Evolutionary conservation across 2,329 filamentous ascomycete genomes (phyloP).

Genomic region (Sarocladiaceae sp.): DNA sequence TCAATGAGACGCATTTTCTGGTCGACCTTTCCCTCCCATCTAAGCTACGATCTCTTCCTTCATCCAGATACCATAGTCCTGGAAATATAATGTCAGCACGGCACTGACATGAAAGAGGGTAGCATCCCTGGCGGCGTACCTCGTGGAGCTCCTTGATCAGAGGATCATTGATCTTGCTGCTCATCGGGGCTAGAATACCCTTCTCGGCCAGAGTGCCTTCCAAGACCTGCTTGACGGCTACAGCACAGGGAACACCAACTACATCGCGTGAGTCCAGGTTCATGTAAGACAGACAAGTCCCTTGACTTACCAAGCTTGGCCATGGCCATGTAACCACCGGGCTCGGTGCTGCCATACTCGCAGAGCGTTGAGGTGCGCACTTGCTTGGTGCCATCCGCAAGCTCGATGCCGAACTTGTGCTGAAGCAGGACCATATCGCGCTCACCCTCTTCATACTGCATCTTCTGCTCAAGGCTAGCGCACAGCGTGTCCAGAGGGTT

Average conservation of each 20-base stretch:
- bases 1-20: neutral
- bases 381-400: slow-evolving; percentile 71
- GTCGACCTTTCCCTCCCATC: slow-evolving; percentile 8
- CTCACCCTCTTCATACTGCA: slow-evolving; percentile 78
- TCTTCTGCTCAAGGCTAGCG: slow-evolving; percentile 83
- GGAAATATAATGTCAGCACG: neutral
- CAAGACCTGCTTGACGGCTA: slow-evolving; percentile 73
- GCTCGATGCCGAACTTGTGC: slow-evolving; percentile 79
- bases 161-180: slow-evolving; percentile 61
- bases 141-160: slow-evolving; percentile 73
- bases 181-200: slow-evolving; percentile 74
- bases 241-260: slow-evolving; percentile 28
- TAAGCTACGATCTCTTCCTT: slow-evolving; percentile 57
- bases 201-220: slow-evolving; percentile 66
- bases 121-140: slow-evolving; percentile 19
- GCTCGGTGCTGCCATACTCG: slow-evolving; percentile 66
- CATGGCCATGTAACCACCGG: slow-evolving; percentile 77
- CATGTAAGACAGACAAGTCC: too few species aligned
- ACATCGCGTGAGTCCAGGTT: neutral
- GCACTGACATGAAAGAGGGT: neutral
- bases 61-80: slow-evolving; percentile 63
- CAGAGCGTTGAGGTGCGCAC: slow-evolving; percentile 73
- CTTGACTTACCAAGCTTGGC: slow-evolving; percentile 49
- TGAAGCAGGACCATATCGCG: slow-evolving; percentile 77
- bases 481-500: slow-evolving; percentile 90